These are phyloP conservation scores for Saprolegnia parasitica DNA, from an alignment of 352 stramenopile species.

Conservation along the genomic window DNA sequence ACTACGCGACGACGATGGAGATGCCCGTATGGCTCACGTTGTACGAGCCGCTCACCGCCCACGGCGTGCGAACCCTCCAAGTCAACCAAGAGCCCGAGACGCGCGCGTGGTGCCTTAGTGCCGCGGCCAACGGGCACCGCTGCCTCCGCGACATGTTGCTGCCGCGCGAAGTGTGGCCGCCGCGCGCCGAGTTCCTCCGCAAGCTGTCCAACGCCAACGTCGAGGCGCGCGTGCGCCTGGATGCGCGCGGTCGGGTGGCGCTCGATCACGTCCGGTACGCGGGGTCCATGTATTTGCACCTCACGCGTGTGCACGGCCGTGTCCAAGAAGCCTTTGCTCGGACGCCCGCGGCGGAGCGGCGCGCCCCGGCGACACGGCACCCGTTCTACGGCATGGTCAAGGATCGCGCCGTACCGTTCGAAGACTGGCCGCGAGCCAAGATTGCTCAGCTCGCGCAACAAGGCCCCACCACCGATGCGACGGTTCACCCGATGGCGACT, in stretches of 20 bases:
- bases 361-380: too few relatives aligned
- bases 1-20: not conserved
- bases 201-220: slow-evolving; percentile 1
- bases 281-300: not conserved
- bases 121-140: not conserved
- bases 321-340: not conserved
- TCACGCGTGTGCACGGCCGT: not conserved
- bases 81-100: not conserved
- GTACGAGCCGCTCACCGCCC: not conserved
- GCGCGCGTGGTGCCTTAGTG: slow-evolving; percentile 3
- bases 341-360: not conserved
- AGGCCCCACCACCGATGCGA: not conserved
- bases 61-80: not conserved
- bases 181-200: not conserved
- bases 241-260: not conserved
- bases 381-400: not conserved
- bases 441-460: not conserved
- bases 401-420: not conserved
- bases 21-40: slow-evolving; percentile 14
- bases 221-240: not conserved
- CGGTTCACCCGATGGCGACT: not conserved
- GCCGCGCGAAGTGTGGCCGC: not conserved
- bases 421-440: not conserved
- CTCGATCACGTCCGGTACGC: not conserved
- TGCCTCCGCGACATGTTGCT: not conserved